Percentiles rank a stretch among this genome's conserved stretches.
phyloP scores from a whole-genome alignment of 768 basidiomycete species.

The Strobilomyces echinocephalus region DNA sequence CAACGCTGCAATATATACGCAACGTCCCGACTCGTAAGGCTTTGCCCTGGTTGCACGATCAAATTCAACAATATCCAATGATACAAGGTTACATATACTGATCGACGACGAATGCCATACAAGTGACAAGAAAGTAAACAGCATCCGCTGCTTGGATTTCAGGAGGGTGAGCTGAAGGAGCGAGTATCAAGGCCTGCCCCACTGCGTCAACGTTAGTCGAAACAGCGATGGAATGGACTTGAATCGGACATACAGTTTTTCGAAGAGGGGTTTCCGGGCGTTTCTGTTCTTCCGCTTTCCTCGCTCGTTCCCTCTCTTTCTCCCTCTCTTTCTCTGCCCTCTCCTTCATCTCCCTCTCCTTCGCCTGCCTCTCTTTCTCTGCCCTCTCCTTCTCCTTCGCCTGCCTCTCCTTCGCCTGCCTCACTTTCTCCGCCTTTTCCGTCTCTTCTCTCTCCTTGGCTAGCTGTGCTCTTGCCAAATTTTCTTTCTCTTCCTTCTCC shows the following conservation, averaged over 20 bases:
- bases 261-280: neutral
- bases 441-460: neutral
- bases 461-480: neutral
- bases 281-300: neutral
- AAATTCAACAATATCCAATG: neutral
- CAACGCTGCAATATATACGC: neutral
- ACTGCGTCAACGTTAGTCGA: conserved; percentile 5
- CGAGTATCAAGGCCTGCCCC: neutral
- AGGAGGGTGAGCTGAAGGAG: neutral
- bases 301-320: neutral
- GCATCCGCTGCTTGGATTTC: neutral
- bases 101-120: neutral
- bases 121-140: conserved; percentile 9
- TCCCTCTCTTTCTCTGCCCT: neutral
- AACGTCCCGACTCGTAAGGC: neutral
- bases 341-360: neutral
- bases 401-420: neutral
- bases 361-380: neutral
- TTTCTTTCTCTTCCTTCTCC: neutral
- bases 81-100: conserved; percentile 2
- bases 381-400: neutral
- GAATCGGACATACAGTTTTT: conserved; percentile 5
- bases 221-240: neutral
- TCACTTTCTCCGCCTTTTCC: neutral
- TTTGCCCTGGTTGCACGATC: neutral